Base-by-base conservation (phyloP, 805 yeast genomes). In the Barnettozyma pratensis region DNA sequence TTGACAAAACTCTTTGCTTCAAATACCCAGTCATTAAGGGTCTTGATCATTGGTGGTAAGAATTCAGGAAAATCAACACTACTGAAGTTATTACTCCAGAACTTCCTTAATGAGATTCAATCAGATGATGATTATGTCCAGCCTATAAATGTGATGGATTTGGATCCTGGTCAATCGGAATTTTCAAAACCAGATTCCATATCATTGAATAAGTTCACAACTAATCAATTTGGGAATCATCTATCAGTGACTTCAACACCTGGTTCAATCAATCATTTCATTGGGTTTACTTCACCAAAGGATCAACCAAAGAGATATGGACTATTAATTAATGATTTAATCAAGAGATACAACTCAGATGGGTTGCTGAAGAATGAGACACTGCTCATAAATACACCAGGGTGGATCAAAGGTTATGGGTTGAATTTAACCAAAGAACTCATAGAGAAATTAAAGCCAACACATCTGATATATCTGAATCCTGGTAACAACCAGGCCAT, bases 151-250 rank as follows among this genome's bases (percentile, higher is more conserved):
- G 75, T 81, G 37, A 55, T 91, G 38, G 97, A 91, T 57, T 61
- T 88, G 1, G 98, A 91, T 61, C 96, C 97, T 0, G 96, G 96
- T 1, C 96, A 90, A 61, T 81, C 96, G 0, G 95, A 87, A 57
- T 81, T 75, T 53, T 80, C 90, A 0, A 70, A 71, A 7, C 94
- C 96, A 0, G 90, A 85, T 32, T 77, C 85, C 39, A 65, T 90
- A 3, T 80, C 95, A 0, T 63, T 86, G 10, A 71, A 77, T 1
- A 51, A 53, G 9, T 55, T 71, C n/a, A 40, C 52, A 0, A 45
- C 44, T 6, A 69, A 70, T 1, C 58, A 68, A 14, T 68, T 72
- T 41, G 80, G 81, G 1, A 58, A 56, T 31, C 63, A 60, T 42
- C 44, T 60, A 7, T 54, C 63, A 6, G 34, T 57, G 19, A 55